Base-by-base conservation (phyloP, 768 basidiomycete species). In the Cystofilobasidium bisporidii region DNA sequence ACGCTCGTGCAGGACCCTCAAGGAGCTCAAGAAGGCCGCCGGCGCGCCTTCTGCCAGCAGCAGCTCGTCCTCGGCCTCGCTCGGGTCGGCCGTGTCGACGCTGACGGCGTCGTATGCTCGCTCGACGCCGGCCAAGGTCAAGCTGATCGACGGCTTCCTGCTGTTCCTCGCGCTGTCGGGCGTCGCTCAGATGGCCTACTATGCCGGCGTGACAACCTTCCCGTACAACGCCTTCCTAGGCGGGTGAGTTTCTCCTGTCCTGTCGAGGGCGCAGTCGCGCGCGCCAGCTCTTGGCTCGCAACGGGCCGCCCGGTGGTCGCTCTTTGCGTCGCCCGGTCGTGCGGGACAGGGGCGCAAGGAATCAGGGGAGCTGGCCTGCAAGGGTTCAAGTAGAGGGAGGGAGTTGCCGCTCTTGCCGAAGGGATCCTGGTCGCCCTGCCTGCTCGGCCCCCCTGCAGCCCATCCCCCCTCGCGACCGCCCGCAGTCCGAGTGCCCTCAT, bases 211-310 rank as follows among this genome's bases (percentile, higher is more conserved):
- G 70, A 91, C 91, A 67, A 88, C 86, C 79, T 98, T 86, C 79
- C 96, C 96, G 28, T 97, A 93, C 82, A 97, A 99, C 72, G 91
- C 96, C 45, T 99, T 99, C 79, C 78, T 97, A 72, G 86, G 91
- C 71, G 93, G 91, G 96, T 97, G 78, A 48, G 4, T 57, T 59
- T 26, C 58, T 36, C 24, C 33, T 41, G 12, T 36, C 22, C 50
- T 53, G 6, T 43, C 36, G 36, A 5, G 36, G 6, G 6, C 5
- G 36, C 36, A 36, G 36, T 36, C 36, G 36, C 36, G 36, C 6
- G 36, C 36, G 36, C 12, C 36, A 12, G 36, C 6, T 36, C 36
- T 12, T 36, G 36, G 36, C 36, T 36, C 36, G 36, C 36, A 36
- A n/a, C n/a, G n/a, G n/a, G n/a, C n/a, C n/a, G n/a, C n/a, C n/a